Evolutionary conservation across 208 protist species (phyloP).

Genomic region (Wallacemonas rigidus): DNA sequence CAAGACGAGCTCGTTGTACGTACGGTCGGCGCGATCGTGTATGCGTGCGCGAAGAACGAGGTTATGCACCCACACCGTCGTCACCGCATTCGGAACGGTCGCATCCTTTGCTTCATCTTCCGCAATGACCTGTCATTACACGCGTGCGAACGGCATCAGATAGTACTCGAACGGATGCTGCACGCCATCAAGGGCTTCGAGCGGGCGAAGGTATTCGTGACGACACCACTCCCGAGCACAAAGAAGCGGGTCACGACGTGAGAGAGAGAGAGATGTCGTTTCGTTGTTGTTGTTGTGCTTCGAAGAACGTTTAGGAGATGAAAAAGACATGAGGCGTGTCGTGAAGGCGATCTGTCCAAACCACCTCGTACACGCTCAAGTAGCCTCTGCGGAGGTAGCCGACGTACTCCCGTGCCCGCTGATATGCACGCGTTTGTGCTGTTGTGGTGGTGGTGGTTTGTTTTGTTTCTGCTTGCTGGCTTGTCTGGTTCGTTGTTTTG

Average conservation of each 20-base stretch:
- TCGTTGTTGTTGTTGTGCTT: no score
- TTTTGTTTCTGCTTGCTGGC: not conserved
- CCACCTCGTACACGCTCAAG: no score
- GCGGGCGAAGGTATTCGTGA: constrained; percentile 10
- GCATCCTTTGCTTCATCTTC: constrained; percentile 9
- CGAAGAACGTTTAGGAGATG: no score
- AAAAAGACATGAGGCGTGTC: no score
- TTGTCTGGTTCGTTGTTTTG: not conserved
- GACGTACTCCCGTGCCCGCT: no score
- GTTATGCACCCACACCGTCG: constrained; percentile 8
- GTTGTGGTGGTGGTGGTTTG: not conserved
- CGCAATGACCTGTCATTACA: constrained; percentile 10
- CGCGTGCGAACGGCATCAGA: constrained; percentile 5
- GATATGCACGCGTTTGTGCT: no score
- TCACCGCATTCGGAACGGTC: not conserved
- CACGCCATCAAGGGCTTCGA: constrained; percentile 15
- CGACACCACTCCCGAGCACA: constrained; percentile 16
- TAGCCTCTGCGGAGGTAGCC: no score
- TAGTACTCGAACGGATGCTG: constrained; percentile 7
- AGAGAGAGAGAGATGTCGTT: not conserved
- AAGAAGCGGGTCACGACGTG: constrained; percentile 7
- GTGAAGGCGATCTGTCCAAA: no score
- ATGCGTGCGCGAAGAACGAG: constrained; percentile 9
- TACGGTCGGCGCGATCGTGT: constrained; percentile 13
- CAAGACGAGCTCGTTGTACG: constrained; percentile 12